These are phyloP conservation scores for Grigorovia transvaalensis DNA, from an alignment of 805 yeast species.

Conservation along the genomic window DNA sequence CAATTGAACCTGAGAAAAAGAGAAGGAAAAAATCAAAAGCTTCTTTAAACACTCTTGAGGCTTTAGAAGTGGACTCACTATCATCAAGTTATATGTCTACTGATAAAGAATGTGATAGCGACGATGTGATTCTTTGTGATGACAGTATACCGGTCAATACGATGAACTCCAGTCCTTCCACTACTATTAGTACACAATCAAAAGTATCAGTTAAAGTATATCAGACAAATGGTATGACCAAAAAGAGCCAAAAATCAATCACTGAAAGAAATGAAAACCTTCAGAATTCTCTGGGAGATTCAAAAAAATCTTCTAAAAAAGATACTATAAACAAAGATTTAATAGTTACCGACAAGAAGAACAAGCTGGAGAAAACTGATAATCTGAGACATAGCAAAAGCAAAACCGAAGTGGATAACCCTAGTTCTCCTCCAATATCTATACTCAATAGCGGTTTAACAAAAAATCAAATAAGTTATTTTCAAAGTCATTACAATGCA, in stretches of 20 bases:
- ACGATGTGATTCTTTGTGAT: background rate
- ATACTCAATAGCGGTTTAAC: slow-evolving; percentile 5
- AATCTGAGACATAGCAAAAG: background rate
- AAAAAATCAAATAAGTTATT: slow-evolving; percentile 13
- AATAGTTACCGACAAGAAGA: too few relatives aligned
- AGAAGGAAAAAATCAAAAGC: background rate
- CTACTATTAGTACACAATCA: too few relatives aligned
- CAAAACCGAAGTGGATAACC: slow-evolving; percentile 4
- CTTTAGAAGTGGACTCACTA: slow-evolving; percentile 10
- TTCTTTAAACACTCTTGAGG: slow-evolving; percentile 7
- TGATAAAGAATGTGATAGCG: background rate
- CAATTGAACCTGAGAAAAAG: background rate
- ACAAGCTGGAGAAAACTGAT: too few relatives aligned
- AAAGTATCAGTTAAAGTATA: too few relatives aligned
- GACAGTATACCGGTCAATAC: too few relatives aligned
- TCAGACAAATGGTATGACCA: too few relatives aligned
- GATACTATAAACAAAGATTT: too few relatives aligned
- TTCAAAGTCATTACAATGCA: slow-evolving; percentile 15
- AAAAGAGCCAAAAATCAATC: too few relatives aligned
- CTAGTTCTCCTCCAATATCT: background rate
- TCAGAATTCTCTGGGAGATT: too few relatives aligned
- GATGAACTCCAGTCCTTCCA: too few relatives aligned
- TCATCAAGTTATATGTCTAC: slow-evolving; percentile 2
- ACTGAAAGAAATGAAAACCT: too few relatives aligned
- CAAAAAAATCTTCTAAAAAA: too few relatives aligned